Conservation (phyloP, 1,284 basidiomycete genomes). For the Ustilago shanxiensis region DNA sequence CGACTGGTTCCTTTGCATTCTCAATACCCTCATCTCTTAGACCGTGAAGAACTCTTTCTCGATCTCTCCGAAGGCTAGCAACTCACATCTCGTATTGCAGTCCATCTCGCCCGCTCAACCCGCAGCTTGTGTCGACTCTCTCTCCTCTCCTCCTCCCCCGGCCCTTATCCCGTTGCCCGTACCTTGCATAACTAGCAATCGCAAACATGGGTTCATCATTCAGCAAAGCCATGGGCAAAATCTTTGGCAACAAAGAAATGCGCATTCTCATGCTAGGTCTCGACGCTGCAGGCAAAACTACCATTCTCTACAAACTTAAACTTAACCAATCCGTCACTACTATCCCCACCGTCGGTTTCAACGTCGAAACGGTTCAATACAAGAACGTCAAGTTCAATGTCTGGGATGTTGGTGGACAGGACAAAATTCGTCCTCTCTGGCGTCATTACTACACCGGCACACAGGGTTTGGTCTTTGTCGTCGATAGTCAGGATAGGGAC, state of each 20-base stretch:
- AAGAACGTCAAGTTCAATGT: slow-evolving; percentile 71
- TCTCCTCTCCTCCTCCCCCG: neutral
- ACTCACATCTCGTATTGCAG: neutral
- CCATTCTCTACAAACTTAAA: slow-evolving; percentile 99
- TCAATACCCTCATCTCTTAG: neutral
- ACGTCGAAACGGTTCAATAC: slow-evolving; percentile 72
- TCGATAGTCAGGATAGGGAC: slow-evolving; percentile 86
- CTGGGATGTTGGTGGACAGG: slow-evolving; percentile 72
- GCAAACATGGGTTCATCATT: slow-evolving; percentile 64
- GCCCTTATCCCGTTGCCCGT: too few relatives aligned
- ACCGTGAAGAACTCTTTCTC: neutral
- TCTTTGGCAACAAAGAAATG: slow-evolving; percentile 99
- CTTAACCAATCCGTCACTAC: slow-evolving; percentile 99
- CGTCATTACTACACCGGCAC: slow-evolving; percentile 88
- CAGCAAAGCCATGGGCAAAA: slow-evolving; percentile 82
- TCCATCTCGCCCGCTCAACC: neutral
- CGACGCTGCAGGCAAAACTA: slow-evolving; percentile 83
- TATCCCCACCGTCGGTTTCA: slow-evolving; percentile 88
- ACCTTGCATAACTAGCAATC: too few relatives aligned
- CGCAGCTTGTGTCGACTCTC: too few relatives aligned
- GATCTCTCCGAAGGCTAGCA: neutral
- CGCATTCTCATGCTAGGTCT: slow-evolving; percentile 86
- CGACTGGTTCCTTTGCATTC: neutral
- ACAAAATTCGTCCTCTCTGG: slow-evolving; percentile 77
- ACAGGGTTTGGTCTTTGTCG: slow-evolving; percentile 77